These are phyloP conservation scores for Ophiostoma quercus DNA, from an alignment of 2,329 filamentous ascomycete genomes.

Conservation along the genomic window DNA sequence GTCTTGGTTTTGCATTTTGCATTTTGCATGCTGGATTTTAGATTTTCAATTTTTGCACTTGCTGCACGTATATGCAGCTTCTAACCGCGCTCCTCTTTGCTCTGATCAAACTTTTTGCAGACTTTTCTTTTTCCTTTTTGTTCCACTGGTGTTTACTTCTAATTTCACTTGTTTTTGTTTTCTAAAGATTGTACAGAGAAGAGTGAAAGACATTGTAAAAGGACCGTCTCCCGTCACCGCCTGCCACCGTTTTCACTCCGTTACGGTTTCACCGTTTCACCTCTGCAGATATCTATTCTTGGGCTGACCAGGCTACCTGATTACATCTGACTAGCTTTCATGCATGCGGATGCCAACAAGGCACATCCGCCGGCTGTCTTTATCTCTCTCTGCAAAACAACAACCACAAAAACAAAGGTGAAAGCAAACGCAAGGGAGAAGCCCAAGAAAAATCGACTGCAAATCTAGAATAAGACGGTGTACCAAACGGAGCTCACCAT, in stretches of 20 bases:
- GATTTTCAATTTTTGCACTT: neutral
- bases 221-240: neutral
- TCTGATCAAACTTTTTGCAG: conserved; percentile 11
- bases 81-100: neutral
- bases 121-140: conserved; percentile 9
- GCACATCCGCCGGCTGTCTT: neutral
- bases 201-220: neutral
- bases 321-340: neutral
- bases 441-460: neutral
- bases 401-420: neutral
- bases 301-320: neutral
- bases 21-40: neutral
- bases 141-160: neutral
- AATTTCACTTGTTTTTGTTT: neutral
- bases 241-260: neutral
- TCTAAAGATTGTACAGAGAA: too few species aligned
- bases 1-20: neutral
- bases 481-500: neutral
- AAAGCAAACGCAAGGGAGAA: neutral
- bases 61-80: neutral
- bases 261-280: neutral
- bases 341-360: neutral
- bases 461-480: neutral
- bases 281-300: neutral
- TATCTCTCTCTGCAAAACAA: neutral